Base-by-base conservation (phyloP, 2,329 filamentous ascomycete species). In the Colletotrichum ledebouriae region DNA sequence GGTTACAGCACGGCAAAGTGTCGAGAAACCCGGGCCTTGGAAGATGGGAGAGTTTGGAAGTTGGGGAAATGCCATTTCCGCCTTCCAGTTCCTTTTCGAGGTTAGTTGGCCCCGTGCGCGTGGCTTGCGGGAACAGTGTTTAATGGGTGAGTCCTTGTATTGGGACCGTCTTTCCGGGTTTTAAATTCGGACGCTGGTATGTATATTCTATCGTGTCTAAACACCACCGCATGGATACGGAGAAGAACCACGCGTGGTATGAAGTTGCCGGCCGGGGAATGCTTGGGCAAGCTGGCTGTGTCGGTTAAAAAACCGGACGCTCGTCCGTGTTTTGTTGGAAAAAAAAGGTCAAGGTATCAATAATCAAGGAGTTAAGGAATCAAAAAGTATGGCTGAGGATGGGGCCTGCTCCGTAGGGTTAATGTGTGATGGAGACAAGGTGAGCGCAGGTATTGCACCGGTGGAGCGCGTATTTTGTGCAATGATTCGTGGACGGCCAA, bases 1-100 rank as follows among this genome's bases (percentile, higher is more conserved):
- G 22, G 58, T n/a, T 39, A 17, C 33, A 60, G 46, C 20, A 58
- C 17, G 60, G 60, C n/a, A 46, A 47, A 37, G 53, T 57, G 39
- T 46, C 34, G 39, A 53, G 11, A 44, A 61, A 61, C 17, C 59
- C 59, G 37, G 47, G 12, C 22, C 15, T 33, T 20, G 34, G 37
- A 39, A 2, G 33, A 68, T 64, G 41, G 55, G 42, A 33, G 47
- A 37, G 13, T 37, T 56, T 49, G n/a, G 49, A 47, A 15, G 17
- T 25, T 59, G 59, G 59, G 17, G 47, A 55, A 68, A 59, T 68
- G 61, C 61, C 61, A 68, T 65, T n/a, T 11, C 33, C 11, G 20
- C 65, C 59, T 65, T 68, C 55, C 55, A 65, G 49, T n/a, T 47
- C 33, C 47, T 50, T 33, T 60, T 60, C 37, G 20, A n/a, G 17